phyloP scores from a whole-genome alignment of 345 rosid species.

The Lumnitzera littorea region DNA sequence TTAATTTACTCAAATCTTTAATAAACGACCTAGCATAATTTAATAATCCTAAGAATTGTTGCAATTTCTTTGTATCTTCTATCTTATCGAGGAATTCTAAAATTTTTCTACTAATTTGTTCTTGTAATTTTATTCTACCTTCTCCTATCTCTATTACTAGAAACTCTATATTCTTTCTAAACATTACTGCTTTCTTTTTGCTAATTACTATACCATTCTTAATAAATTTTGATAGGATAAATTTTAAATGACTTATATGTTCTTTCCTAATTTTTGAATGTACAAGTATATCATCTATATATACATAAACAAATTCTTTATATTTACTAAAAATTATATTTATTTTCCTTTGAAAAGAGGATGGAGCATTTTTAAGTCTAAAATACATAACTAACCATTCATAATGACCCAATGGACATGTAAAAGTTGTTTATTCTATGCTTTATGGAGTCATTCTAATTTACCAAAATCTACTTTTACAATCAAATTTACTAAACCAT shows the following conservation, averaged over 20 bases:
- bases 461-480: not conserved
- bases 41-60: too few relatives aligned
- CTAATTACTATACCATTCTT: not conserved
- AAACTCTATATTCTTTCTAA: too few relatives aligned
- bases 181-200: not conserved
- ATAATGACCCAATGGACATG: not conserved
- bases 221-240: not conserved
- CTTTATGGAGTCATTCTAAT: not conserved
- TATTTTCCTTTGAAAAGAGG: not conserved
- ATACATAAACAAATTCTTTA: not conserved
- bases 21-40: not conserved
- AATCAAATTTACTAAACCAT: too few relatives aligned
- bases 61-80: too few relatives aligned
- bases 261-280: too few relatives aligned
- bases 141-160: too few relatives aligned
- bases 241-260: not conserved
- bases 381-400: not conserved
- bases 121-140: too few relatives aligned
- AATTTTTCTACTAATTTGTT: too few relatives aligned
- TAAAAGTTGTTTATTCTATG: not conserved
- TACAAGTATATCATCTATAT: not conserved
- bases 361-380: not conserved
- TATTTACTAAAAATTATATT: not conserved
- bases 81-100: too few relatives aligned
- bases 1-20: not conserved